Evolutionary conservation across 148 eudicot genomes (phyloP).

Genomic region (Amaranthus palmeri): DNA sequence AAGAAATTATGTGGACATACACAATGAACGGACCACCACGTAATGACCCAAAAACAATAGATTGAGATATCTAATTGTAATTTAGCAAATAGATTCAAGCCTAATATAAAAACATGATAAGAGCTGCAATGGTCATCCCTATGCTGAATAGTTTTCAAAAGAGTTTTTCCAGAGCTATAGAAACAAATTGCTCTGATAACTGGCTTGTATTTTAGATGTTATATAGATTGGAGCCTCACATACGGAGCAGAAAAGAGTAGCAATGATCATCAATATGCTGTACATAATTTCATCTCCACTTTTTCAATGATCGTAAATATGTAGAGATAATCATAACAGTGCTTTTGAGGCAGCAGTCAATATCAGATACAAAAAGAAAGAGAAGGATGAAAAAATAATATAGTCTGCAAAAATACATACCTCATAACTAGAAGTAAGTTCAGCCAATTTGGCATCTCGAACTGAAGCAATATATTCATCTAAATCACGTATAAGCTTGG

Average conservation of each 20-base stretch:
- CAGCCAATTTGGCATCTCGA: constrained; percentile 75
- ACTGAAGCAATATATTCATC: constrained; percentile 79
- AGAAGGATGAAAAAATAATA: neutral
- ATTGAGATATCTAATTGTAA: too few species aligned
- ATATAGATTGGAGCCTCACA: neutral
- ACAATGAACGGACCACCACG: too few species aligned
- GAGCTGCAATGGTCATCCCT: too few species aligned
- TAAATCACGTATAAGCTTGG: constrained; percentile 72
- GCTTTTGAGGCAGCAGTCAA: too few species aligned
- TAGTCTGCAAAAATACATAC: constrained; percentile 31
- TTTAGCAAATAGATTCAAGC: too few species aligned
- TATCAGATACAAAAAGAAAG: too few species aligned
- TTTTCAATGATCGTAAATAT: neutral
- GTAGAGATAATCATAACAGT: neutral
- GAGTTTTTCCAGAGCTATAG: too few species aligned
- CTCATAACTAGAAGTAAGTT: constrained; percentile 76
- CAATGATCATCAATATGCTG: neutral
- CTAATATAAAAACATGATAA: too few species aligned
- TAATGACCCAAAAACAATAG: too few species aligned
- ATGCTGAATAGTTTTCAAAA: too few species aligned
- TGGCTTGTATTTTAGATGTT: neutral
- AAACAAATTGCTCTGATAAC: too few species aligned
- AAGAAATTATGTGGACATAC: too few species aligned
- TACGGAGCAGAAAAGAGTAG: neutral
- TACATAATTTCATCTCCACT: neutral